Percentiles rank a stretch among this genome's conserved stretches.
phyloP scores from a whole-genome alignment of 345 rosid genomes.

The Capsella bursapastoris region DNA sequence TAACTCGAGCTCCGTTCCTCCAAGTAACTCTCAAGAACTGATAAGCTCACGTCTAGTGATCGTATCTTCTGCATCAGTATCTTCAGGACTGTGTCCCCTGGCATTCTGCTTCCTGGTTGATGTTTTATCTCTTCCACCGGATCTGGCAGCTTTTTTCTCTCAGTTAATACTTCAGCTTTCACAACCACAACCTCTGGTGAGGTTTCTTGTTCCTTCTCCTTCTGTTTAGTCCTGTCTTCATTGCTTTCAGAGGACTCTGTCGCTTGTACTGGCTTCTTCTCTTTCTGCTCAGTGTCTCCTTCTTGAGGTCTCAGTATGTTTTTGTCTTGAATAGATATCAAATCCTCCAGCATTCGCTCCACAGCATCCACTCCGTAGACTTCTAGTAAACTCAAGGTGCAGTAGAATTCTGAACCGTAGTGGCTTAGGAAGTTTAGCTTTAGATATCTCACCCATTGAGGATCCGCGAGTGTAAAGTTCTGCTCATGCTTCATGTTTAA shows the following conservation, averaged over 20 bases:
- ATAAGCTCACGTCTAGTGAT: constrained; percentile 75
- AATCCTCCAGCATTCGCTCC: constrained; percentile 92
- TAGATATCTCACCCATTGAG: constrained; percentile 86
- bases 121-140: constrained; percentile 74
- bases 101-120: constrained; percentile 85
- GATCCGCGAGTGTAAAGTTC: constrained; percentile 69
- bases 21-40: constrained; percentile 84
- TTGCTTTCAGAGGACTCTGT: constrained; percentile 46
- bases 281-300: constrained; percentile 41
- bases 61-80: constrained; percentile 92
- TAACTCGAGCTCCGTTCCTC: constrained; percentile 81
- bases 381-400: constrained; percentile 84
- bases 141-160: constrained; percentile 44
- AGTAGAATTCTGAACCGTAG: constrained; percentile 91
- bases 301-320: constrained; percentile 35
- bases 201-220: constrained; percentile 50
- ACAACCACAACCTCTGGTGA: constrained; percentile 41
- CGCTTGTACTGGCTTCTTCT: constrained; percentile 45
- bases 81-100: constrained; percentile 87
- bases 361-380: constrained; percentile 96
- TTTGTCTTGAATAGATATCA: constrained; percentile 68
- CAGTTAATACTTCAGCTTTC: constrained; percentile 43
- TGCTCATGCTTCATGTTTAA: constrained; percentile 78
- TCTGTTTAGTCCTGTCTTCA: constrained; percentile 38
- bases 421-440: constrained; percentile 77